phyloP scores from a whole-genome alignment of 768 basidiomycete species.

The Lactarius indigo region DNA sequence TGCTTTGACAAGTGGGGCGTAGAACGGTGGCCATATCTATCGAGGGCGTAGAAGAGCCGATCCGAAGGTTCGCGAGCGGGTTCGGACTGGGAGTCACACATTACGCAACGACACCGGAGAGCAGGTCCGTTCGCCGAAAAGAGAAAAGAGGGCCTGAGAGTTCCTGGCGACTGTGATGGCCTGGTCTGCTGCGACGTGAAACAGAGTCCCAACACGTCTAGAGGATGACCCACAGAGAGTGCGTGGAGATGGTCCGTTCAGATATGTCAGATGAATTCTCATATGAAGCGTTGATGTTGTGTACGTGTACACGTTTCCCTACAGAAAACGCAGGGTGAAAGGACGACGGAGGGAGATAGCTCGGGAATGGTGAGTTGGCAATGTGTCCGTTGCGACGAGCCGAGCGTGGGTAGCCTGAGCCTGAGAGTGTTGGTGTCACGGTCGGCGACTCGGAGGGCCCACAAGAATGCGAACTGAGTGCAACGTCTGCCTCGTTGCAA shows the following conservation, averaged over 20 bases:
- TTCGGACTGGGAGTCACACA: neutral
- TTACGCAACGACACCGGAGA: constrained; percentile 11
- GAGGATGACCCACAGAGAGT: neutral
- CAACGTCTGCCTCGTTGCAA: constrained; percentile 17
- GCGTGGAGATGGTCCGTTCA: neutral
- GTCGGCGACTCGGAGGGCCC: too few relatives aligned
- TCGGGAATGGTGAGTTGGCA: neutral
- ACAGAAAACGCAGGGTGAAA: constrained; percentile 5
- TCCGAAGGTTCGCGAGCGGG: constrained; percentile 4
- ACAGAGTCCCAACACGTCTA: neutral
- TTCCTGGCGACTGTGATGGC: neutral
- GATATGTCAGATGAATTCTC: constrained; percentile 8
- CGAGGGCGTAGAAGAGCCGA: constrained; percentile 4
- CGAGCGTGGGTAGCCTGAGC: neutral
- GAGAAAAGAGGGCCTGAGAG: neutral
- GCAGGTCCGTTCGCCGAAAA: constrained; percentile 1
- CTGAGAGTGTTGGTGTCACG: neutral
- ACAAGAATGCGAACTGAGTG: neutral
- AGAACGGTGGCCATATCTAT: constrained; percentile 10
- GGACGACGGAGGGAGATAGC: neutral
- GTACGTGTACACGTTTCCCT: neutral
- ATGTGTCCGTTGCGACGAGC: neutral
- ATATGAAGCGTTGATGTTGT: neutral
- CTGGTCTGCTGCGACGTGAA: neutral
- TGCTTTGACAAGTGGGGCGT: constrained; percentile 10